Conservation (phyloP, 768 basidiomycete species). For the Leccinum arenicola region DNA sequence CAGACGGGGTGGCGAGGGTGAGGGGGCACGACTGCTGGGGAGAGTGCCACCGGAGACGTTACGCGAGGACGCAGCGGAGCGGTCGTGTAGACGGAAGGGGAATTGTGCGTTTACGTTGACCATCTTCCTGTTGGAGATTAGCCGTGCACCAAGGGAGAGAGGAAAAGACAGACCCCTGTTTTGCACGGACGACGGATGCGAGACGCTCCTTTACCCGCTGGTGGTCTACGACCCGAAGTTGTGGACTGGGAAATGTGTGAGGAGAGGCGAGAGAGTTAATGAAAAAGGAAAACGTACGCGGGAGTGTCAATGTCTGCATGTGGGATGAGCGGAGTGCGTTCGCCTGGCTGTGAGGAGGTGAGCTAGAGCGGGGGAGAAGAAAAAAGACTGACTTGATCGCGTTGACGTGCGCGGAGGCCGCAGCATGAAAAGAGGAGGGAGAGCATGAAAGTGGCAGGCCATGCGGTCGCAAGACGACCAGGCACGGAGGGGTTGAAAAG, state of each 20-base stretch:
- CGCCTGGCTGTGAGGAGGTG: conserved; percentile 13
- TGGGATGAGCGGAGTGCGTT: conserved; percentile 31
- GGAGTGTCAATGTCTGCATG: conserved; percentile 22
- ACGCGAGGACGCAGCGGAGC: conserved; percentile 30
- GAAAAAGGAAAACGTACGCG: conserved; percentile 17
- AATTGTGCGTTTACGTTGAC: conserved; percentile 60
- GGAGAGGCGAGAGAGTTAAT: background rate
- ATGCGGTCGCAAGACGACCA: conserved; percentile 25
- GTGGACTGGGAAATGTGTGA: conserved; percentile 13
- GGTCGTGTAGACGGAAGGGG: conserved; percentile 56
- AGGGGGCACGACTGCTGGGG: conserved; percentile 18
- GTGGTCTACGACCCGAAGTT: conserved; percentile 42
- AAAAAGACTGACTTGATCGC: conserved; percentile 15
- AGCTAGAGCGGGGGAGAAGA: background rate
- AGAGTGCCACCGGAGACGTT: conserved; percentile 34
- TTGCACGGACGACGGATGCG: conserved; percentile 54
- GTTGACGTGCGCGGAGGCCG: conserved; percentile 21
- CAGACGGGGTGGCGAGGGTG: conserved; percentile 19
- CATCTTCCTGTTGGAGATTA: conserved; percentile 52
- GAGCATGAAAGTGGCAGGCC: conserved; percentile 25
- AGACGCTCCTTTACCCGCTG: conserved; percentile 50
- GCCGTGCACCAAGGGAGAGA: background rate
- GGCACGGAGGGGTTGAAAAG: conserved; percentile 28
- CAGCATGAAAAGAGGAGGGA: conserved; percentile 30
- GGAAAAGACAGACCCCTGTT: conserved; percentile 49